These are phyloP conservation scores for Pichia sp. DNA, from an alignment of 1,139 yeast genomes.

Conservation along the genomic window DNA sequence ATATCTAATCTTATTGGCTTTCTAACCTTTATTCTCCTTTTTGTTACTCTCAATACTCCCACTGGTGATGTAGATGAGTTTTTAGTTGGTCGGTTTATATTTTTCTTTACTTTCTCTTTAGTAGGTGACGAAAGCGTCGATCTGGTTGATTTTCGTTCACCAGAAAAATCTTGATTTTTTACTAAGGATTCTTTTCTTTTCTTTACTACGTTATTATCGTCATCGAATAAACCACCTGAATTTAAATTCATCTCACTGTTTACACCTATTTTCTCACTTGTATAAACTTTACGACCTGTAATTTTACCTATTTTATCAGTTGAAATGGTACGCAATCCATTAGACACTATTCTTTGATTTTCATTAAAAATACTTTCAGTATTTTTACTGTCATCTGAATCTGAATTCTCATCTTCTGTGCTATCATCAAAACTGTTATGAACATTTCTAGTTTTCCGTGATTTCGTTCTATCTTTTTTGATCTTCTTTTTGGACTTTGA, in stretches of 20 bases:
- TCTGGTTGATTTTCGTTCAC: too few relatives aligned
- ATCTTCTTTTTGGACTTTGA: background rate
- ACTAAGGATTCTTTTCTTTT: background rate
- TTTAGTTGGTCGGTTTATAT: too few relatives aligned
- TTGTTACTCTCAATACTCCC: background rate
- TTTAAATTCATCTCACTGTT: background rate
- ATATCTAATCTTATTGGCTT: background rate
- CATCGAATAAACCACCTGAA: conserved; percentile 4
- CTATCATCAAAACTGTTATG: background rate
- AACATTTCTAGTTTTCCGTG: background rate
- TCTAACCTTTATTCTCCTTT: background rate
- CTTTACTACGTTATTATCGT: background rate
- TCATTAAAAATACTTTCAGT: background rate
- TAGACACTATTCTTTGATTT: background rate
- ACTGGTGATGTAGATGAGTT: background rate
- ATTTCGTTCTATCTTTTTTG: background rate
- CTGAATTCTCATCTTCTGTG: background rate
- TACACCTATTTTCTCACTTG: conserved; percentile 1
- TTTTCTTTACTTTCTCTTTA: too few relatives aligned
- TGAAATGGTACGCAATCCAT: conserved; percentile 3
- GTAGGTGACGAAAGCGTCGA: too few relatives aligned
- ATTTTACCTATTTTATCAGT: conserved; percentile 5
- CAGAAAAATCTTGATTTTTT: too few relatives aligned
- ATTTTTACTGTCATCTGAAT: background rate
- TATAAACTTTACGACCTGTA: conserved; percentile 1